phyloP scores from a whole-genome alignment of 768 basidiomycete genomes.

The Pleurotus platypus region DNA sequence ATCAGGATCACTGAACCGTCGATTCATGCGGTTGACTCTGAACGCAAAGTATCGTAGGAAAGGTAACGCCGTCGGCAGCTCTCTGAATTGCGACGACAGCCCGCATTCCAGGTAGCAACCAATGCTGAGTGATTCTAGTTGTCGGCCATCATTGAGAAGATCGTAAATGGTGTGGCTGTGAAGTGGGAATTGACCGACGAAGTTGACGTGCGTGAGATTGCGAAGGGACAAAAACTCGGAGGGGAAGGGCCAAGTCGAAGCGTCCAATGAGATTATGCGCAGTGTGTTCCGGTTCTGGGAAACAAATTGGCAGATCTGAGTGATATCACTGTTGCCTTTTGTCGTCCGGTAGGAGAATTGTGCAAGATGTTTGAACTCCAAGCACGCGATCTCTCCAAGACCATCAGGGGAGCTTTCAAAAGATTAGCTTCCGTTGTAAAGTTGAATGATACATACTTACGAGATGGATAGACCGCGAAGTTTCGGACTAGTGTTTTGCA shows the following conservation, averaged over 20 bases:
- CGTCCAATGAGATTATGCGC: slow-evolving; percentile 52
- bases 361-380: slow-evolving; percentile 50
- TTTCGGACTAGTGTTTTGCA: slow-evolving; percentile 49
- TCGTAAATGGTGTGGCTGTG: slow-evolving; percentile 52
- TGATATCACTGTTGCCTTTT: slow-evolving; percentile 28
- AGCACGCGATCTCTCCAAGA: slow-evolving; percentile 39
- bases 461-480: slow-evolving; percentile 54
- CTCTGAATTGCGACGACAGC: slow-evolving; percentile 48
- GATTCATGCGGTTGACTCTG: slow-evolving; percentile 37
- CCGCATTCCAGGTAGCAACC: slow-evolving; percentile 51
- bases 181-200: slow-evolving; percentile 51
- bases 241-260: slow-evolving; percentile 56
- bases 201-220: slow-evolving; percentile 62
- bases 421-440: background rate
- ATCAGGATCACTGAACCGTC: slow-evolving; percentile 50
- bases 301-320: slow-evolving; percentile 42
- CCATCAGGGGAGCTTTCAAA: slow-evolving; percentile 36
- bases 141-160: slow-evolving; percentile 56
- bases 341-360: slow-evolving; percentile 55
- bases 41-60: slow-evolving; percentile 67
- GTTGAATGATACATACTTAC: slow-evolving; percentile 25
- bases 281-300: slow-evolving; percentile 49
- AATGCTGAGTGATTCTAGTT: slow-evolving; percentile 60
- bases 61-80: slow-evolving; percentile 41
- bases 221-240: slow-evolving; percentile 48